Conservation (phyloP, 768 basidiomycete species). For the Strobilomyces dryophilus region DNA sequence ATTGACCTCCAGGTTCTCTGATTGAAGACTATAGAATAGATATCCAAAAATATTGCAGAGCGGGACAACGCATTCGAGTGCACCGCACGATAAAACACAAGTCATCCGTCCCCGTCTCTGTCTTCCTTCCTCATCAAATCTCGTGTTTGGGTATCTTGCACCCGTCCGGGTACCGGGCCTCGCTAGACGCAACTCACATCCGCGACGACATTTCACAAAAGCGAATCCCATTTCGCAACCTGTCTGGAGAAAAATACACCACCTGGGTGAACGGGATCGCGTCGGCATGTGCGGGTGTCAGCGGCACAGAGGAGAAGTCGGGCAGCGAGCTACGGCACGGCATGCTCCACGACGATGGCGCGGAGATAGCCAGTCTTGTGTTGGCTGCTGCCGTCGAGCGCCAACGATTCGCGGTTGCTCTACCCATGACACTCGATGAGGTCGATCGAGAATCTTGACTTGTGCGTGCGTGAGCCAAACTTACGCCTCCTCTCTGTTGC, state of each 20-base stretch:
- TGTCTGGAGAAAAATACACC: slow-evolving; percentile 24
- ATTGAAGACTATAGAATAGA: not conserved
- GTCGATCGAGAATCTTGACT: slow-evolving; percentile 25
- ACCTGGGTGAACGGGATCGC: slow-evolving; percentile 29
- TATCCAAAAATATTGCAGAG: not conserved
- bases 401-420: slow-evolving; percentile 76
- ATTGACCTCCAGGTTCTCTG: no score
- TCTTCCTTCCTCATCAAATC: slow-evolving; percentile 1
- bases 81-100: not conserved
- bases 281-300: slow-evolving; percentile 26
- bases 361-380: slow-evolving; percentile 10
- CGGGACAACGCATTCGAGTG: not conserved
- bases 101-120: slow-evolving; percentile 11
- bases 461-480: slow-evolving; percentile 83
- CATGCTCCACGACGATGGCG: slow-evolving; percentile 1
- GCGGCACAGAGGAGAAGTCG: slow-evolving; percentile 27
- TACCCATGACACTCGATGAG: slow-evolving; percentile 45
- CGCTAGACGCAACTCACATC: slow-evolving; percentile 26
- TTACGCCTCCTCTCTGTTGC: slow-evolving; percentile 87
- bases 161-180: not conserved
- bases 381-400: slow-evolving; percentile 51
- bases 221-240: slow-evolving; percentile 21
- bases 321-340: slow-evolving; percentile 21
- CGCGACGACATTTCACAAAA: slow-evolving; percentile 26
- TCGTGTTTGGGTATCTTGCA: slow-evolving; percentile 23